These are phyloP conservation scores for Colletotrichum tofieldiae DNA, from an alignment of 2,329 filamentous ascomycete species.

Conservation along the genomic window DNA sequence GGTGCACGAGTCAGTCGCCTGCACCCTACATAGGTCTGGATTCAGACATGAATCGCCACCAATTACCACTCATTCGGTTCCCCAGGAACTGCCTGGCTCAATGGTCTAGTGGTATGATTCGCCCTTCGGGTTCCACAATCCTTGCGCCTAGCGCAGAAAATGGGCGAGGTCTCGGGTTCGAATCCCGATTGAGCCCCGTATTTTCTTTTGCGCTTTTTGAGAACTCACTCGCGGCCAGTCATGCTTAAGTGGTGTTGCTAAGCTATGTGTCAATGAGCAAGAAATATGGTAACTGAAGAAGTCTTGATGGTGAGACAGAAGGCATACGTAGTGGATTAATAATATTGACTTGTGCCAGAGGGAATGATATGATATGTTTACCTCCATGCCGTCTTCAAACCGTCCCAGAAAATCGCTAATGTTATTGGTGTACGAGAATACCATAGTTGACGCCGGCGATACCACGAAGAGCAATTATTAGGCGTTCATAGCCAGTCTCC, in stretches of 20 bases:
- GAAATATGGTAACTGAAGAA: not conserved
- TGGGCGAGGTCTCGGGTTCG: slow-evolving; percentile 42
- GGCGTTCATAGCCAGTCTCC: too few relatives aligned
- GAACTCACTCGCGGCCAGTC: too few relatives aligned
- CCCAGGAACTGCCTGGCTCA: slow-evolving; percentile 23
- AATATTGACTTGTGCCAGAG: not conserved
- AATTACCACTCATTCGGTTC: slow-evolving; percentile 23
- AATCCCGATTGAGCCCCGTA: slow-evolving; percentile 34
- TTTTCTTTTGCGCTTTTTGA: not conserved
- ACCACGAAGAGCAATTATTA: too few relatives aligned
- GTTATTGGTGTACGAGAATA: not conserved
- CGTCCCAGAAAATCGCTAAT: not conserved
- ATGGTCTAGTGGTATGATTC: slow-evolving; percentile 43
- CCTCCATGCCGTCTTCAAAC: not conserved
- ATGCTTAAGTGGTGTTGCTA: not conserved
- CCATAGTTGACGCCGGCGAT: too few relatives aligned
- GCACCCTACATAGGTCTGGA: fast-evolving
- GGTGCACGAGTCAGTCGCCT: fast-evolving
- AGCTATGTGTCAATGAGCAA: not conserved
- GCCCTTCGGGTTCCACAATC: slow-evolving; percentile 34
- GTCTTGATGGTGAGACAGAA: not conserved
- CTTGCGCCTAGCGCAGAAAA: slow-evolving; percentile 28
- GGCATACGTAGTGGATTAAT: not conserved
- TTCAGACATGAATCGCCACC: fast-evolving
- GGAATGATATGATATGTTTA: too few relatives aligned